phyloP scores from a whole-genome alignment of 1,284 basidiomycete species.

The Moesziomyces antarcticus region DNA sequence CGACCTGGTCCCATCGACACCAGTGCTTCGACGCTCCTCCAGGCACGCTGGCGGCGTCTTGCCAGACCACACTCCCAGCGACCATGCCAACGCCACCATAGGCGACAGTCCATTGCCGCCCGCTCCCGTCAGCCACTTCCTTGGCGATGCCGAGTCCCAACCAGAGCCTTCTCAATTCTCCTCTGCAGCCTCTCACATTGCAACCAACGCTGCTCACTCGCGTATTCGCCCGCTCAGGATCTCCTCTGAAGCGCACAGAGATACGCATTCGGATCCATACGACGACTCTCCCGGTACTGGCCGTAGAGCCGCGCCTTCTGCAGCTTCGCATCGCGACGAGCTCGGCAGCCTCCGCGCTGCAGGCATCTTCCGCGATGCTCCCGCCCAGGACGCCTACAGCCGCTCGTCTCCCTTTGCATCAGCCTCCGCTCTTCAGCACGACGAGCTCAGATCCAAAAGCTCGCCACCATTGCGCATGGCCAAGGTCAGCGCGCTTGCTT shows the following conservation, averaged over 20 bases:
- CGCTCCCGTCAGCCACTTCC: constrained; percentile 48
- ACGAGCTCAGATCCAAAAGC: constrained; percentile 36
- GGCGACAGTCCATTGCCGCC: constrained; percentile 45
- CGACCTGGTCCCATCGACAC: constrained; percentile 36
- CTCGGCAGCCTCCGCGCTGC: constrained; percentile 27
- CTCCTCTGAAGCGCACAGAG: constrained; percentile 25
- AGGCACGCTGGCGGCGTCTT: constrained; percentile 19
- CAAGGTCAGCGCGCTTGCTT: neutral
- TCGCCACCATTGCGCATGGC: constrained; percentile 31
- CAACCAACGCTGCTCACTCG: constrained; percentile 2
- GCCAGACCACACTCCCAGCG: constrained; percentile 35
- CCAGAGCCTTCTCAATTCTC: constrained; percentile 8
- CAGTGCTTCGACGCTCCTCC: constrained; percentile 32
- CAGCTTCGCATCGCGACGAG: constrained; percentile 32
- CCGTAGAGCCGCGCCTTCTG: constrained; percentile 21
- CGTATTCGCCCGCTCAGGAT: constrained; percentile 19
- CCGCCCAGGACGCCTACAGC: constrained; percentile 19
- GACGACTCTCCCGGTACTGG: constrained; percentile 49
- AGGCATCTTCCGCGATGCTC: constrained; percentile 29
- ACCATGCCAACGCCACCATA: constrained; percentile 42
- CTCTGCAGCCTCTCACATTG: constrained; percentile 3
- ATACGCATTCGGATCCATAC: constrained; percentile 31
- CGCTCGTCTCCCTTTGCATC: constrained; percentile 39
- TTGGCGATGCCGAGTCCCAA: constrained; percentile 41
- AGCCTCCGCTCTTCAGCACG: constrained; percentile 6